These are phyloP conservation scores for Ascochyta viciae-villosae DNA, from an alignment of 2,329 filamentous ascomycete genomes.

Conservation along the genomic window DNA sequence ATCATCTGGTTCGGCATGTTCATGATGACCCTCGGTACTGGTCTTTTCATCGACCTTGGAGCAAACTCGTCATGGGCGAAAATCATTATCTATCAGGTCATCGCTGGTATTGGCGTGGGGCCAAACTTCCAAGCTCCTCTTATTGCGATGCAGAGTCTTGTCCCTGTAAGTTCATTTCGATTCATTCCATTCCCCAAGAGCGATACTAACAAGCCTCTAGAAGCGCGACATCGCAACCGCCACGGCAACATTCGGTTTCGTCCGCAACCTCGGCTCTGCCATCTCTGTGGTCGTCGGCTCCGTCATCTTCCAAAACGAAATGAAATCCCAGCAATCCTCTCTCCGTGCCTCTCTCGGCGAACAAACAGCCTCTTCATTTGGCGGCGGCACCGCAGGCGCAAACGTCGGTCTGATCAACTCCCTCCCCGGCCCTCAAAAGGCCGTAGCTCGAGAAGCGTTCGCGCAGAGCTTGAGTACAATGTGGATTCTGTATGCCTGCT, in stretches of 20 bases:
- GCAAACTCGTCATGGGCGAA: slow-evolving; percentile 46
- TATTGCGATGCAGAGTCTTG: slow-evolving; percentile 70
- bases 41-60: slow-evolving; percentile 47
- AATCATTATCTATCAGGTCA: slow-evolving; percentile 50
- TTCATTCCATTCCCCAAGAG: too few species aligned
- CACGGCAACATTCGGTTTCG: slow-evolving; percentile 71
- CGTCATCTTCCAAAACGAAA: slow-evolving; percentile 80
- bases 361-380: slow-evolving; percentile 59
- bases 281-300: slow-evolving; percentile 75
- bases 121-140: slow-evolving; percentile 74
- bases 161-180: slow-evolving; percentile 52
- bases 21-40: slow-evolving; percentile 49
- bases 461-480: slow-evolving; percentile 54
- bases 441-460: slow-evolving; percentile 52
- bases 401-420: slow-evolving; percentile 64
- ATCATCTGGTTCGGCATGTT: slow-evolving; percentile 47
- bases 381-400: slow-evolving; percentile 67
- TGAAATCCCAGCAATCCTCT: slow-evolving; percentile 62
- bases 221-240: slow-evolving; percentile 70
- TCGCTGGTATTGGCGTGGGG: slow-evolving; percentile 59
- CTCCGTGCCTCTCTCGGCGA: slow-evolving; percentile 61
- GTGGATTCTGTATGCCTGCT: slow-evolving; percentile 58
- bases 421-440: slow-evolving; percentile 57
- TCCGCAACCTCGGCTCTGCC: slow-evolving; percentile 72
- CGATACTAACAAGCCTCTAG: slow-evolving; percentile 28